Base-by-base conservation (phyloP, 352 stramenopile species). In the Pythium dissotocum region DNA sequence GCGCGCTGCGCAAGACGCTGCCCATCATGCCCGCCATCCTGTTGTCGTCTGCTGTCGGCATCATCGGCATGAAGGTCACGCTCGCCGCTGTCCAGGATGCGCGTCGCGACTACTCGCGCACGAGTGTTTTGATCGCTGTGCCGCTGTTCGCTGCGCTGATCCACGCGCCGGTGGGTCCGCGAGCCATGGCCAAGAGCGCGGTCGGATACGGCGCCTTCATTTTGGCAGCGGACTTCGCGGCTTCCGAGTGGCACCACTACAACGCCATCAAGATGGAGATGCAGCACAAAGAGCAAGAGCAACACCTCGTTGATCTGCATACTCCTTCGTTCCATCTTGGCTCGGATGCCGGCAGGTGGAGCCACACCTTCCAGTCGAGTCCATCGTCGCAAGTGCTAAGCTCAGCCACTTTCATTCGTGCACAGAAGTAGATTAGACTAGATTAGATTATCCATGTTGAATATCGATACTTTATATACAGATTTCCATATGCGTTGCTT, bases 61-160 rank as follows among this genome's bases (percentile, higher is more conserved):
- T 89, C 46, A 69, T 79, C 36, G 81, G 77, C 44, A 86, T 89
- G 75, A 89, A 89, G 66, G 44, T 85, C 35, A 81, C 70, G 46
- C 73, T 87, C 58, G 64, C 63, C 0, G 76, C 70, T 8, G 81
- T 89, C 51, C 73, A 78, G 48, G 70, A 80, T 57, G 71, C 67
- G 40, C 81, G 81, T 16, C 72, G 83, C 49, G 81, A 89, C 71
- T 87, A 86, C 60, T 82, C 81, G 38, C 77, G 77, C 58, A 71
- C 71, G 24, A 89, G 83, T 51, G 69, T 87, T 24, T 56, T 86
- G 53, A 60, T 89, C 35, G 75, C 78, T 6, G 78, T 87, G 60
- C 81, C 81, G 6, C 58, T 89, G 12, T 82, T 79, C 24, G 77
- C 71, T 7, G 77, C 69, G 18, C 55, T 87, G 42, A 58, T 89